Conservation (phyloP, 768 basidiomycete genomes). For the Dacryopinax primogenitus region DNA sequence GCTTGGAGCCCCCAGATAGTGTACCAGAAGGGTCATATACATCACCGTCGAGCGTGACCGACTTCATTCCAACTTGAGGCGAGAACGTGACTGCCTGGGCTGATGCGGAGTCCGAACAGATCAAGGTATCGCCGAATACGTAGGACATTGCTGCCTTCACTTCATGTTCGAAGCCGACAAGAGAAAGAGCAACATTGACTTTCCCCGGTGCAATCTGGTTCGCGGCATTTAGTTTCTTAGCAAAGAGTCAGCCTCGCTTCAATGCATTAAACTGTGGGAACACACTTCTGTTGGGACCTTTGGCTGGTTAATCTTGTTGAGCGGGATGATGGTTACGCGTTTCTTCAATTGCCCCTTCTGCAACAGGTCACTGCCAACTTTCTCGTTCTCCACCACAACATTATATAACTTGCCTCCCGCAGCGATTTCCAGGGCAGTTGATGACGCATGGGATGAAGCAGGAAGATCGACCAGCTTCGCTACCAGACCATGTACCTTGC, state of each 20-base stretch:
- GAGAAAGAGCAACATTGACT: slow-evolving; percentile 74
- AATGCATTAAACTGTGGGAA: not conserved
- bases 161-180: slow-evolving; percentile 69
- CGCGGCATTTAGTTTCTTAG: slow-evolving; percentile 65
- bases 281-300: slow-evolving; percentile 40
- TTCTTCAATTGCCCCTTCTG: slow-evolving; percentile 66
- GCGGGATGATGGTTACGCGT: slow-evolving; percentile 83
- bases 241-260: not conserved
- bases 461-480: slow-evolving; percentile 75
- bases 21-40: slow-evolving; percentile 94
- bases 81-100: slow-evolving; percentile 84
- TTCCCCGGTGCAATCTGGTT: slow-evolving; percentile 61
- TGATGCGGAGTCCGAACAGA: slow-evolving; percentile 77
- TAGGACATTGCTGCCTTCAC: slow-evolving; percentile 81
- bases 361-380: slow-evolving; percentile 71
- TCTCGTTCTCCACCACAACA: slow-evolving; percentile 85
- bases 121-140: slow-evolving; percentile 85
- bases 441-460: slow-evolving; percentile 54
- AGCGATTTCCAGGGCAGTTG: slow-evolving; percentile 85
- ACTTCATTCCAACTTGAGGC: slow-evolving; percentile 50
- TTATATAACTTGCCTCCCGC: slow-evolving; percentile 85
- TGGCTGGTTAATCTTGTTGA: slow-evolving; percentile 75
- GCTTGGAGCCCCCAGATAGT: slow-evolving; percentile 80
- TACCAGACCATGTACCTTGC: slow-evolving; percentile 81
- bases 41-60: slow-evolving; percentile 88